phyloP scores from a whole-genome alignment of 768 basidiomycete genomes.

The Tremella fuciformis region DNA sequence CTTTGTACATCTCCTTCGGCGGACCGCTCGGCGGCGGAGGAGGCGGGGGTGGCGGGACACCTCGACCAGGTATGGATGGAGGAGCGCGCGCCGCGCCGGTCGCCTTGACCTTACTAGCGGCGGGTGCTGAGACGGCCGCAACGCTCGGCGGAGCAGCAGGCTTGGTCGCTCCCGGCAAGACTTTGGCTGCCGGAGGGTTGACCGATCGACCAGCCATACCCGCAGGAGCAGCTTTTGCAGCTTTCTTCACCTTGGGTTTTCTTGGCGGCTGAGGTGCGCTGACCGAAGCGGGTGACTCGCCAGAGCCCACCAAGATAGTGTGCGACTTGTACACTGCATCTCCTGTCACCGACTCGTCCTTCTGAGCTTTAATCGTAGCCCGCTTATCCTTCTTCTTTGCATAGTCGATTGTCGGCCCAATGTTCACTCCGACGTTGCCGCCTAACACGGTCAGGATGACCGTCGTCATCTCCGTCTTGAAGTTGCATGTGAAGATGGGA shows the following conservation, averaged over 20 bases:
- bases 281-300: conserved; percentile 67
- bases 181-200: conserved; percentile 53
- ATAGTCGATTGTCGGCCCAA: conserved; percentile 77
- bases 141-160: conserved; percentile 65
- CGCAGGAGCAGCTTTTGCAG: conserved; percentile 54
- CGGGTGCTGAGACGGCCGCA: conserved; percentile 17
- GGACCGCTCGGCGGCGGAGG: conserved; percentile 62
- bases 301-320: conserved; percentile 78
- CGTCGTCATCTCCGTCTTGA: conserved; percentile 92
- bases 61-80: conserved; percentile 46
- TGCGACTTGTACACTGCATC: conserved; percentile 93
- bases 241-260: conserved; percentile 87
- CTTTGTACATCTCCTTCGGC: conserved; percentile 71
- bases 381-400: conserved; percentile 97
- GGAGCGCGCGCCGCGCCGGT: conserved; percentile 46
- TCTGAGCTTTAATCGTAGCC: conserved; percentile 77
- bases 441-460: conserved; percentile 77
- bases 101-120: conserved; percentile 22
- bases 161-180: conserved; percentile 56
- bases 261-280: conserved; percentile 81
- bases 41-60: conserved; percentile 55
- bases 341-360: conserved; percentile 76
- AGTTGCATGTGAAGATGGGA: conserved; percentile 80
- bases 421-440: conserved; percentile 67
- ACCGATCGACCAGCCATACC: conserved; percentile 45